Evolutionary conservation across 1,284 basidiomycete species (phyloP).

Genomic region (Ustilago shanxiensis): DNA sequence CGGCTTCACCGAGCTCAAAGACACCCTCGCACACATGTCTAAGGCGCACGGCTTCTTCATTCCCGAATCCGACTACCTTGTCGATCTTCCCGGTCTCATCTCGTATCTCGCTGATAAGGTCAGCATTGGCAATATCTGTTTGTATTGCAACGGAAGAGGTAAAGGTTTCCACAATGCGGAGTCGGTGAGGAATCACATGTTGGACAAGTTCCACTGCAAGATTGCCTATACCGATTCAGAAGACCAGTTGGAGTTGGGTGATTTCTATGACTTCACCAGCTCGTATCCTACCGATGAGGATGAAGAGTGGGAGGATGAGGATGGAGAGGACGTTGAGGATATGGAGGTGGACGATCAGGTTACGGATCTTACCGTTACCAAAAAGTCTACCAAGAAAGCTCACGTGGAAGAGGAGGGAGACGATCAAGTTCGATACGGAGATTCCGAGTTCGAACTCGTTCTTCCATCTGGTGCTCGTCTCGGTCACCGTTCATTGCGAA

Average conservation of each 20-base stretch:
- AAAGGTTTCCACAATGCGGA: constrained; percentile 60
- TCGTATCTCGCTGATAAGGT: constrained; percentile 93
- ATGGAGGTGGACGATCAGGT: constrained; percentile 53
- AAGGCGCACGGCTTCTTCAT: constrained; percentile 91
- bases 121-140: constrained; percentile 89
- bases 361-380: constrained; percentile 23
- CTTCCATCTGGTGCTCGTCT: constrained; percentile 92
- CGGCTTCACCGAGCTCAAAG: constrained; percentile 75
- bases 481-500: constrained; percentile 87
- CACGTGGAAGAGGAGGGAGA: constrained; percentile 75
- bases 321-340: constrained; percentile 17
- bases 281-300: constrained; percentile 77
- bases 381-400: constrained; percentile 48
- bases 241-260: constrained; percentile 88
- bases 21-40: constrained; percentile 89
- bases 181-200: constrained; percentile 67
- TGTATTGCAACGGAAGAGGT: constrained; percentile 77
- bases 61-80: constrained; percentile 90
- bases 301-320: constrained; percentile 63
- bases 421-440: constrained; percentile 72
- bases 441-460: constrained; percentile 84
- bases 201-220: constrained; percentile 82
- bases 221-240: constrained; percentile 86
- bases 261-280: constrained; percentile 90
- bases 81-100: constrained; percentile 85